A percentile compares a stretch with the other conserved stretches of the same genome.
Evolutionary conservation across 257 asterid species (phyloP).

Genomic region (Henckelia pumila): DNA sequence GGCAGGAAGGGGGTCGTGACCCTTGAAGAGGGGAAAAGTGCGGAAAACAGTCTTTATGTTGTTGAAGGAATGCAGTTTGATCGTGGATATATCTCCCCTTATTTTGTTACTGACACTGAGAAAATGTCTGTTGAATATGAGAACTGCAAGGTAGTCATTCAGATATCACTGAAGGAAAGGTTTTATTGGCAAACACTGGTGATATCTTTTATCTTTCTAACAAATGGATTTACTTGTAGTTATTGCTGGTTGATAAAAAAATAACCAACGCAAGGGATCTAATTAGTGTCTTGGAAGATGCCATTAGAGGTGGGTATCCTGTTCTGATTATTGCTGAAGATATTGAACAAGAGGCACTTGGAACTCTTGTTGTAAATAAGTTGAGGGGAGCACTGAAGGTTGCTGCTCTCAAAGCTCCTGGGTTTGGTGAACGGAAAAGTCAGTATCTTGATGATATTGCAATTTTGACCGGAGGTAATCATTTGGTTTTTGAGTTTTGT

Average conservation of each 20-base stretch:
- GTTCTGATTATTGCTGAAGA: constrained; percentile 91
- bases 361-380: constrained; percentile 95
- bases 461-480: constrained; percentile 80
- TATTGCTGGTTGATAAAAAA: constrained; percentile 90
- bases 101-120: constrained; percentile 90
- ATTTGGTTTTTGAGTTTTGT: background rate
- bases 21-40: constrained; percentile 96
- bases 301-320: constrained; percentile 85
- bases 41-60: constrained; percentile 79
- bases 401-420: constrained; percentile 99
- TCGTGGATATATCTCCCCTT: constrained; percentile 91
- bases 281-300: constrained; percentile 73
- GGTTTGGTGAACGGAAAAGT: constrained; percentile 94
- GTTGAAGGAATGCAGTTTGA: constrained; percentile 99
- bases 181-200: background rate
- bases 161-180: background rate
- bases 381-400: constrained; percentile 90
- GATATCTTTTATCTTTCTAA: constrained; percentile 8
- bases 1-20: constrained; percentile 97
- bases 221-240: constrained; percentile 35
- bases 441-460: constrained; percentile 99
- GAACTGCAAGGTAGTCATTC: constrained; percentile 77
- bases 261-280: constrained; percentile 94
- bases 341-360: constrained; percentile 96
- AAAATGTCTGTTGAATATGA: constrained; percentile 90